Evolutionary conservation across 805 yeast genomes (phyloP), one percentile per base, ranked within the genome.

Genomic region (Candida michaelii): DNA sequence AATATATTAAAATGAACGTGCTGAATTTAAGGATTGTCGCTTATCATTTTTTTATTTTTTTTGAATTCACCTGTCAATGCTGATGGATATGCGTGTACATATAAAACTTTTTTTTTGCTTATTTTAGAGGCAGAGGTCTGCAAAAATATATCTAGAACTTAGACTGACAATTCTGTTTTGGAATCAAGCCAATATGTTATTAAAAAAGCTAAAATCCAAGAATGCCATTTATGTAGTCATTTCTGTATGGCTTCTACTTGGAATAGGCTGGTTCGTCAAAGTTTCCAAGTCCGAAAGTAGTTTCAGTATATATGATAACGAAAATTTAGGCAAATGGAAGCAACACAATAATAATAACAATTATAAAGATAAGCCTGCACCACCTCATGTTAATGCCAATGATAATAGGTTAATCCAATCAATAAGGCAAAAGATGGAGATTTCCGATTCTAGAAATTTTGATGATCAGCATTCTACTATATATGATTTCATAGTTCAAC

Each of bases 381-480:
- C 19, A 30, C 33, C 33, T 6, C 17, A 8, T n/a, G 33, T 17
- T 8, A 13, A 30, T n/a, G 19, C 13, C 11, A 14, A n/a, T 4
- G 33, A 30, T 30, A 30, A 30, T 17, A 14, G 4, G 11, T n/a
- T 25, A 4, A 25, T 25, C 5, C 29, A 25, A 25, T 11, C n/a
- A 5, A 25, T 34, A 8, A 34, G 14, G 8, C 47, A 50, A 23
- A 40, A 45, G 17, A 18, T 48, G n/a, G 46, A 46, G 10, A 40
- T 54, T 11, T 41, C 44, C 18, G 67, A 62, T 45, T 27, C 24
- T 5, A 45, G 63, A 39, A 27, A 44, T 2, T 33, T 53, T 7
- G 60, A 56, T 36, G 38, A 50, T 9, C 13, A 25, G 5, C 63
- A 62, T 47, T 54, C 63, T 1, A 27, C 49, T 1, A 46, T 44